A percentile compares a stretch with the other conserved stretches of the same genome.
phyloP scores from a whole-genome alignment of 345 rosid genomes.

The Ceriops tagal region DNA sequence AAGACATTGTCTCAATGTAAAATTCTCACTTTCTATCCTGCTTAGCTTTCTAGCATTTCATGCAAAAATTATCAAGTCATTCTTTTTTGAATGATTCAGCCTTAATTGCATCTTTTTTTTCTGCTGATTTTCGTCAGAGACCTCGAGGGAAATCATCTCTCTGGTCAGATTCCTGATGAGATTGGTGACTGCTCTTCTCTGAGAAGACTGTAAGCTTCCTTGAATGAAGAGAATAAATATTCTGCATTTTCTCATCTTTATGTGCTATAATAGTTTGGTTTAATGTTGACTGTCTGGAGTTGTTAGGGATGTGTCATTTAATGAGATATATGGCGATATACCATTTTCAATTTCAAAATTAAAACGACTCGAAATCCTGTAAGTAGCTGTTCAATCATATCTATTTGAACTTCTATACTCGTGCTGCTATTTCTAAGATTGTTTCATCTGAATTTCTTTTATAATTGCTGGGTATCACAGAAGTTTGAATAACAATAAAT shows the following conservation, averaged over 20 bases:
- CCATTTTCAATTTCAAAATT: conserved; percentile 87
- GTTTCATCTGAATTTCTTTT: conserved; percentile 4
- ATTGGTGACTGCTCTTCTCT: conserved; percentile 87
- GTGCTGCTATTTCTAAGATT: neutral
- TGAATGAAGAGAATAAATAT: neutral
- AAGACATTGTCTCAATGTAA: conserved; percentile 63
- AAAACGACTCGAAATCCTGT: conserved; percentile 77
- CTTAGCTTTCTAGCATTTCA: neutral
- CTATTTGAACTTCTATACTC: neutral
- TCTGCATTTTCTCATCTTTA: neutral
- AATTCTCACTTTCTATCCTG: conserved; percentile 12
- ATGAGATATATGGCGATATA: conserved; percentile 83
- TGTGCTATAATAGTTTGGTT: neutral
- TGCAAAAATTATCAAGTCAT: neutral
- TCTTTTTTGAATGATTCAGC: neutral
- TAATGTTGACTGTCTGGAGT: conserved; percentile 16
- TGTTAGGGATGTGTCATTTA: conserved; percentile 77
- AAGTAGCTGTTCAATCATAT: conserved; percentile 30
- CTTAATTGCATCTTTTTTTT: neutral
- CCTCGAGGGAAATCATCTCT: conserved; percentile 65
- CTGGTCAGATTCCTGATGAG: conserved; percentile 97
- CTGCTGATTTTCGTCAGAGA: conserved; percentile 45
- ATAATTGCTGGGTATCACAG: conserved; percentile 30
- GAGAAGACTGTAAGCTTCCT: conserved; percentile 58
- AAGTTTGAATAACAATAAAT: conserved; percentile 74